phyloP scores from a whole-genome alignment of 495 filamentous ascomycete species.

The Pyronema domesticum region DNA sequence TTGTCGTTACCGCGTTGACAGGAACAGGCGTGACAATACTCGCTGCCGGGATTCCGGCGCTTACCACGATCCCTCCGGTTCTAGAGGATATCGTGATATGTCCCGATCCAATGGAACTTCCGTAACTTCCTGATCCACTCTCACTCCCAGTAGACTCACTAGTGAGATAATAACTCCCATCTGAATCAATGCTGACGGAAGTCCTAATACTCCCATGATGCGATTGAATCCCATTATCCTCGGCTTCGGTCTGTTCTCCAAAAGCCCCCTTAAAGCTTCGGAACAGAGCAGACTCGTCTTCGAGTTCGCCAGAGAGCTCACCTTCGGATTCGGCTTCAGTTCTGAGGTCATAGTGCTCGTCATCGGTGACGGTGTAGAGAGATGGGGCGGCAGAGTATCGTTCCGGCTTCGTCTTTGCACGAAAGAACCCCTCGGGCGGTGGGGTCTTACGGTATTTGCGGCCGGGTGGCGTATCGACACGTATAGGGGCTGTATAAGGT shows the following conservation, averaged over 20 bases:
- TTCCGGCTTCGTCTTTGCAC: background rate
- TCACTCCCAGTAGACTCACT: background rate
- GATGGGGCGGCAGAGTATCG: background rate
- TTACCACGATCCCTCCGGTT: background rate
- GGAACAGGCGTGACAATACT: background rate
- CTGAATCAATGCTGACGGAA: background rate
- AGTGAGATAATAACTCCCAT: background rate
- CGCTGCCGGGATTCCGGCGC: background rate
- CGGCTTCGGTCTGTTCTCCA: background rate
- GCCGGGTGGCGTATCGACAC: background rate
- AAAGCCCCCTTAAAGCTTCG: too few species aligned
- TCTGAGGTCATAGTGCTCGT: background rate
- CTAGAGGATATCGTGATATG: background rate
- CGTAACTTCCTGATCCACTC: background rate
- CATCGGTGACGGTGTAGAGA: background rate
- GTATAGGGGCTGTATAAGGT: background rate
- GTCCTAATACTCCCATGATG: background rate
- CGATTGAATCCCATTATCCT: background rate
- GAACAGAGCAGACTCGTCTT: background rate
- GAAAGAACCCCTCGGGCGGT: background rate
- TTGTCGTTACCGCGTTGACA: background rate
- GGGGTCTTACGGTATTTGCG: slow-evolving; percentile 3
- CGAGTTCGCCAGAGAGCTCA: background rate
- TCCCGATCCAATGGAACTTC: background rate
- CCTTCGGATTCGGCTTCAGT: background rate